Percentiles rank a stretch among this genome's conserved stretches.
phyloP scores from a whole-genome alignment of 2,329 filamentous ascomycete species.

The Sporothrix curviconia region DNA sequence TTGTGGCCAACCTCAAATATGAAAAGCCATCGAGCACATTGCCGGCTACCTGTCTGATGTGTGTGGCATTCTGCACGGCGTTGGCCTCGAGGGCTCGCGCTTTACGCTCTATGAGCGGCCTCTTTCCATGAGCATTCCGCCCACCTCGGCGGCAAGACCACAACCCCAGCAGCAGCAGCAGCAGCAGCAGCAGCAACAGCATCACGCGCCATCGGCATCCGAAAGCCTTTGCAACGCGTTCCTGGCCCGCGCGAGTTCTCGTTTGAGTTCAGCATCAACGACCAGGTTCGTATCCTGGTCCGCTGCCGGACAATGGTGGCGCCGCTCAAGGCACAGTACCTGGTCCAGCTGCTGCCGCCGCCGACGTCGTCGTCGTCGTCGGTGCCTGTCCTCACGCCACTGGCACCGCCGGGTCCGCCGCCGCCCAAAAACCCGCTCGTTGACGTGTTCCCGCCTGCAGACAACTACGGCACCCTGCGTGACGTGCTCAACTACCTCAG shows the following conservation, averaged over 20 bases:
- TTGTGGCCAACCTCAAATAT: conserved; percentile 44
- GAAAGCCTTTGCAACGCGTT: conserved; percentile 41
- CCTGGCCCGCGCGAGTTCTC: conserved; percentile 35
- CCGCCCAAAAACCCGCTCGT: conserved; percentile 29
- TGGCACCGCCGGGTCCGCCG: not conserved
- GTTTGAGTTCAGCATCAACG: conserved; percentile 41
- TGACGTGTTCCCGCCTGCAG: conserved; percentile 36
- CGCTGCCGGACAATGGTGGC: conserved; percentile 39
- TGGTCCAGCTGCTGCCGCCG: conserved; percentile 33
- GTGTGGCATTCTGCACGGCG: conserved; percentile 34
- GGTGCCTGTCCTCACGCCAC: not conserved
- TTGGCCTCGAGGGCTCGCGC: conserved; percentile 10
- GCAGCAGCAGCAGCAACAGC: conserved; percentile 22
- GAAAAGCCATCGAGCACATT: conserved; percentile 33
- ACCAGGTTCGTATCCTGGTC: conserved; percentile 36
- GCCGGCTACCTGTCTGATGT: conserved; percentile 39
- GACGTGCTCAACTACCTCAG: conserved; percentile 42
- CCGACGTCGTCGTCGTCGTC: conserved; percentile 12
- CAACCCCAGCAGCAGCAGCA: conserved; percentile 32
- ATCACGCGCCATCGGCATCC: conserved; percentile 31
- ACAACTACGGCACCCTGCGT: conserved; percentile 37
- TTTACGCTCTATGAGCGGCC: conserved; percentile 19
- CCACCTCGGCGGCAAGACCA: conserved; percentile 18
- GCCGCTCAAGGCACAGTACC: conserved; percentile 41
- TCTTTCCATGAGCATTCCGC: conserved; percentile 6